Evolutionary conservation across 345 rosid species (phyloP).

Genomic region (Microcos paniculata): DNA sequence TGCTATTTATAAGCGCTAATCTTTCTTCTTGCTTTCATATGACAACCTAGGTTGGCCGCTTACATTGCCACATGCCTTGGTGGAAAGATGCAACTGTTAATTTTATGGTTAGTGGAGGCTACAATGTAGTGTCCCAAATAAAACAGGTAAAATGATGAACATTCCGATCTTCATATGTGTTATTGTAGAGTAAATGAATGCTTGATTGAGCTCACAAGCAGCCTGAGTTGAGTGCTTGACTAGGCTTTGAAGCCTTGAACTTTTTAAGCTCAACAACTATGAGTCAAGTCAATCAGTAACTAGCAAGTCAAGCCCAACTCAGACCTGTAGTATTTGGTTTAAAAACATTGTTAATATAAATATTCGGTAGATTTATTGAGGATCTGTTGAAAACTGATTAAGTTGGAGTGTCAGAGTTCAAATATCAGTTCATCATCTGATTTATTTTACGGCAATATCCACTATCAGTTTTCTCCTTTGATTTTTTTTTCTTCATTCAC

Average conservation of each 20-base stretch:
- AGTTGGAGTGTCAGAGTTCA: not conserved
- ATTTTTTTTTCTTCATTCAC: not conserved
- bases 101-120: constrained; percentile 83
- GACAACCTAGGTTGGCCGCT: constrained; percentile 55
- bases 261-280: not conserved
- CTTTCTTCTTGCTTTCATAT: not conserved
- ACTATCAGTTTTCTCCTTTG: not conserved
- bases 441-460: not conserved
- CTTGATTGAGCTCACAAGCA: not conserved
- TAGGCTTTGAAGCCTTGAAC: not conserved
- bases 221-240: not conserved
- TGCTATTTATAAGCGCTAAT: not conserved
- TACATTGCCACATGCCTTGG: constrained; percentile 85
- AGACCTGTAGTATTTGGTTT: not conserved
- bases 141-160: constrained; percentile 43
- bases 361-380: not conserved
- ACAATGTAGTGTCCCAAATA: constrained; percentile 60
- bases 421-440: not conserved
- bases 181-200: not conserved
- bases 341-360: not conserved
- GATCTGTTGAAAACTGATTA: not conserved
- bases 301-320: not conserved
- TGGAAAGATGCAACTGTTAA: constrained; percentile 79
- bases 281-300: not conserved
- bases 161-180: not conserved